phyloP scores from a whole-genome alignment of 371 early-diverging fungal genomes.

The Rhizomucor miehei region DNA sequence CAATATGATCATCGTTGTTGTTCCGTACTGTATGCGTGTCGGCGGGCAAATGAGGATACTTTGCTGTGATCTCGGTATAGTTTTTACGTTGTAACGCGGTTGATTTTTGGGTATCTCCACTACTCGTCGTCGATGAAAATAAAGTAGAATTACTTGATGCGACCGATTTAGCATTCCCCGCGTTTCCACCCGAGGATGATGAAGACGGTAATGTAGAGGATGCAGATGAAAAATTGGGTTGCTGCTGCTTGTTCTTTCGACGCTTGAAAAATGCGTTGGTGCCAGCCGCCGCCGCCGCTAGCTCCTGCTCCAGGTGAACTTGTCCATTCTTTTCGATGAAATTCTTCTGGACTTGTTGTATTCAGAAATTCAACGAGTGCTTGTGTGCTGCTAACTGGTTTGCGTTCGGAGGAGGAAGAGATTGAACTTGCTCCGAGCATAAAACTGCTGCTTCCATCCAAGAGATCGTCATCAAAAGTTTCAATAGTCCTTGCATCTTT shows the following conservation, averaged over 20 bases:
- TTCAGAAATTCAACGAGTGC: conserved; percentile 46
- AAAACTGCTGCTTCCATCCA: no score
- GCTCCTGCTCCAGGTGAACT: conserved; percentile 11
- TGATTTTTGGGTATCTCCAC: no score
- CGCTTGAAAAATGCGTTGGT: conserved; percentile 25
- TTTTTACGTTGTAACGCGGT: conserved; percentile 13
- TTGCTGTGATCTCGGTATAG: conserved; percentile 33
- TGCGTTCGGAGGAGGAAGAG: no score
- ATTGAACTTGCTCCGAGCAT: no score
- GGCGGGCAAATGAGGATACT: conserved; percentile 11
- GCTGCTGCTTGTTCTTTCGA: conserved; percentile 26
- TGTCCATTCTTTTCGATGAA: conserved; percentile 22
- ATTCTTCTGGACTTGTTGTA: conserved; percentile 50
- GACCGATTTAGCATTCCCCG: conserved; percentile 2
- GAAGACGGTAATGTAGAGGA: conserved; percentile 8
- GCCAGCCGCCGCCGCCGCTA: no score
- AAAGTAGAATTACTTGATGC: no score
- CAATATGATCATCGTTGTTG: no score
- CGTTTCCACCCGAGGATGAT: neutral
- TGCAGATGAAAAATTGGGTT: neutral
- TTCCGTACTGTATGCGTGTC: neutral
- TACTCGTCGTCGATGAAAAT: no score
- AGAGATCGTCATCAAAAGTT: neutral
- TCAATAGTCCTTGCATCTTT: neutral
- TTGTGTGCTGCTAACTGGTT: conserved; percentile 18